Evolutionary conservation across 768 basidiomycete species (phyloP).

Genomic region (Pleurotus tuoliensis): DNA sequence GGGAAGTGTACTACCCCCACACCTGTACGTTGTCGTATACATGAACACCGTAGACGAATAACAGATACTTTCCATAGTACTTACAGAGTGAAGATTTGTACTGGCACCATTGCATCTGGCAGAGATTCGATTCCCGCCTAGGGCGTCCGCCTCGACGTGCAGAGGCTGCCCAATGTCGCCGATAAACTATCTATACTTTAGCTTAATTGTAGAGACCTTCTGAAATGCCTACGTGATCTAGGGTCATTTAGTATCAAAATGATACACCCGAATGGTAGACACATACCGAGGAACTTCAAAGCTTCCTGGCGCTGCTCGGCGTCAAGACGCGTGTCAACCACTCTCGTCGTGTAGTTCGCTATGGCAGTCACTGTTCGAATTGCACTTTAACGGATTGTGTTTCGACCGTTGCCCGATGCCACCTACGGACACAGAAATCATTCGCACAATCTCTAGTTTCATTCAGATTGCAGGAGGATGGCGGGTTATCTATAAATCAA

Average conservation of each 20-base stretch:
- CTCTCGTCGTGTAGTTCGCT: slow-evolving; percentile 52
- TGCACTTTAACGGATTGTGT: slow-evolving; percentile 3
- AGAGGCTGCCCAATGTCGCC: slow-evolving; percentile 50
- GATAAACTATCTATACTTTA: slow-evolving; percentile 28
- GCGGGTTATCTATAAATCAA: slow-evolving; percentile 31
- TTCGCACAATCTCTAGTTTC: slow-evolving; percentile 42
- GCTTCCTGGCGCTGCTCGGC: slow-evolving; percentile 45
- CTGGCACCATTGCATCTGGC: slow-evolving; percentile 34
- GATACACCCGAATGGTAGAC: background rate
- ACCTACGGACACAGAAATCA: slow-evolving; percentile 36
- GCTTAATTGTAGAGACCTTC: background rate
- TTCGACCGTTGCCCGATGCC: slow-evolving; percentile 15
- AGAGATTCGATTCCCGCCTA: slow-evolving; percentile 42
- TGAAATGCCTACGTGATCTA: slow-evolving; percentile 27
- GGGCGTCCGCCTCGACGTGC: slow-evolving; percentile 39
- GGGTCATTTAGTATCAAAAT: background rate
- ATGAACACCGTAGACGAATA: background rate
- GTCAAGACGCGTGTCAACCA: slow-evolving; percentile 37
- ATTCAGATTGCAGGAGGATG: slow-evolving; percentile 46
- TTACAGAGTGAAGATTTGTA: slow-evolving; percentile 42
- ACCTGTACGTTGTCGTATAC: slow-evolving; percentile 16
- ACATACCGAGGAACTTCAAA: slow-evolving; percentile 46
- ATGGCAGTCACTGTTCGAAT: slow-evolving; percentile 42
- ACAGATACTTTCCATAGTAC: slow-evolving; percentile 5
- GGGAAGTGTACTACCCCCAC: slow-evolving; percentile 26